These are phyloP conservation scores for Pontederia paniculata DNA, from an alignment of 176 grass and related monocot genomes.

Conservation along the genomic window DNA sequence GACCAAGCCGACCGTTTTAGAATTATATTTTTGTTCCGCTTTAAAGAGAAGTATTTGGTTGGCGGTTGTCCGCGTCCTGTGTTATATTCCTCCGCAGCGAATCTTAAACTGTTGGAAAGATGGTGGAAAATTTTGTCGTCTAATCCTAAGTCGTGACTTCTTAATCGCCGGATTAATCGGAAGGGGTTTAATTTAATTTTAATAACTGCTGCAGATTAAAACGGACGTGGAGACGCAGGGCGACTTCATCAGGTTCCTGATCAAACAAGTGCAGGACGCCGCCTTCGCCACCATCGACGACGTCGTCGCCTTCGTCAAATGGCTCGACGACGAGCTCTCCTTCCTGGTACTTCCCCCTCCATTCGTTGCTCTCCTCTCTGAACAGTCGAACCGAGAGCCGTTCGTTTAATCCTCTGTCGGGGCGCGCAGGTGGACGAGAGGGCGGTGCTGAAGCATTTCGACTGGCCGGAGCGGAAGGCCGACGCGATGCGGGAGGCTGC, in stretches of 20 bases:
- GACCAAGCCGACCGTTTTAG: background rate
- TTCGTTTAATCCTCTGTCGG: background rate
- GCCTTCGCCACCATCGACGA: conserved; percentile 65
- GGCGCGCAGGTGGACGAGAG: conserved; percentile 93
- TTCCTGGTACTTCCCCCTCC: conserved; percentile 41
- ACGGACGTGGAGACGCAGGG: conserved; percentile 87
- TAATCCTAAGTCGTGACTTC: no score
- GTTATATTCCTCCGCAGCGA: no score
- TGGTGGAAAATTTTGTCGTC: no score
- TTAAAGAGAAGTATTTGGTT: no score
- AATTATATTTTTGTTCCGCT: no score
- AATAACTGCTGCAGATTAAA: conserved; percentile 43
- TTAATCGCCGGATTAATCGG: no score
- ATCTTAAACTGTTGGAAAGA: no score
- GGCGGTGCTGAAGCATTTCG: conserved; percentile 97
- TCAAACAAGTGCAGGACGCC: conserved; percentile 66
- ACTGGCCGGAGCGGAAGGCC: conserved; percentile 95
- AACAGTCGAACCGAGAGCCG: background rate
- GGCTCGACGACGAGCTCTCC: conserved; percentile 93
- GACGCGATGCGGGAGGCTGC: conserved; percentile 95
- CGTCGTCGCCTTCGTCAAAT: conserved; percentile 92
- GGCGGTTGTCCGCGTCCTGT: no score
- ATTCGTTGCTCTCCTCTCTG: background rate
- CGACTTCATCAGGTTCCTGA: conserved; percentile 74
- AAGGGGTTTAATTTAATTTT: no score